Conservation (phyloP, 495 filamentous ascomycete species). For the Podospora pseudocomata region DNA sequence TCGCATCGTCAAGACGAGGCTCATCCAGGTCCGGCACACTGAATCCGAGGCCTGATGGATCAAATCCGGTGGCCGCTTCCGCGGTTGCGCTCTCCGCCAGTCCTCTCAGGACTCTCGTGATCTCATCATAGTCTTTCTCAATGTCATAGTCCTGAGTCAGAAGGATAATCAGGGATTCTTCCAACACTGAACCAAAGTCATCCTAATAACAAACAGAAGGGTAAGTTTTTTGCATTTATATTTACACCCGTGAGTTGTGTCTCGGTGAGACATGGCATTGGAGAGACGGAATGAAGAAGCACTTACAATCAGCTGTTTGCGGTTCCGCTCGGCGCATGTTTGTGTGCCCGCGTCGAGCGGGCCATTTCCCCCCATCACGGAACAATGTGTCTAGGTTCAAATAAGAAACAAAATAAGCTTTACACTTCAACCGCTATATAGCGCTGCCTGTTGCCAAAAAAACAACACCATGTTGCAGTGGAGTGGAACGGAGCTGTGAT, state of each 20-base stretch:
- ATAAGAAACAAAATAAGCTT: background rate
- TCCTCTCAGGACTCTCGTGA: conserved; percentile 53
- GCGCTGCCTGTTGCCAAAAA: background rate
- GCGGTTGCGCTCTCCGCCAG: conserved; percentile 58
- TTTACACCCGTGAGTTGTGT: background rate
- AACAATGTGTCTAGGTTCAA: background rate
- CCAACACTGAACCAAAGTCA: conserved; percentile 29
- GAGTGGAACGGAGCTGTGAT: background rate
- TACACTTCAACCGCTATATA: background rate
- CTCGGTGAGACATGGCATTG: background rate
- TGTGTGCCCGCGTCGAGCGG: background rate
- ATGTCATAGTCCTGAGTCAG: conserved; percentile 53
- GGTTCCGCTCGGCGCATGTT: conserved; percentile 5
- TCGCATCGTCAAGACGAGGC: conserved; percentile 17
- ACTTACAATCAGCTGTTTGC: conserved; percentile 6
- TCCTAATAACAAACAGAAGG: conserved; percentile 14
- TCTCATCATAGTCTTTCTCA: conserved; percentile 60
- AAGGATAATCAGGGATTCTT: conserved; percentile 30
- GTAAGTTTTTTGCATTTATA: background rate
- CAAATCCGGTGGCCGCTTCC: conserved; percentile 69
- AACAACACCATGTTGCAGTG: background rate
- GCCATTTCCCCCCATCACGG: background rate
- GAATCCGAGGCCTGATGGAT: conserved; percentile 65
- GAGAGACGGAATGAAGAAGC: background rate
- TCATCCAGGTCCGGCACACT: conserved; percentile 17